Base-by-base conservation (phyloP, 306 rosid species). In the Acmispon strigosus region DNA sequence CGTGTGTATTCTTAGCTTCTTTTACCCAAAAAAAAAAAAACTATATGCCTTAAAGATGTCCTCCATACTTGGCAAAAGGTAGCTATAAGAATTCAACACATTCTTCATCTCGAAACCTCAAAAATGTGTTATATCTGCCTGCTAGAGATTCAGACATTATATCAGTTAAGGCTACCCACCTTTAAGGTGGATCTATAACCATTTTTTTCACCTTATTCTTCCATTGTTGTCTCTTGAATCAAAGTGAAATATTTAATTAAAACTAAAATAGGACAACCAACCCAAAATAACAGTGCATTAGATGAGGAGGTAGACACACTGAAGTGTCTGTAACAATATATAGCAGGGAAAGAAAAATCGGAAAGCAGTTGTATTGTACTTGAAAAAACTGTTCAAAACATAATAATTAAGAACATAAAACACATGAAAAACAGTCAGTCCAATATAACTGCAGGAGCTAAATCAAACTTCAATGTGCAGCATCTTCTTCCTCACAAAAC, bases 401-500 rank as follows among this genome's bases (percentile, higher is more conserved):
- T 45, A 53, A 77, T 63, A 32, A 32, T 32, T 32, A 75, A 47
- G 50, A 77, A 81, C 37, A 74, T 43, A 62, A 62, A 71, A 69
- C 67, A 80, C 51, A 62, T 42, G 66, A 56, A 60, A 10, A 76
- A 50, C 64, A 84, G 76, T 78, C 50, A 68, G 79, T 44, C 15
- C 75, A 76, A 74, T 74, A 68, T 39, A 58, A 49, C 22, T 75
- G 58, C 62, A 17, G 66, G 45, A 44, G 60, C 70, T 18, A 52
- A 36, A 34, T 37, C 24, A 69, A 58, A 64, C 52, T 66, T 77
- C 73, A 94, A 63, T 89, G 99, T 37, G 86, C 82, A 39, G 94
- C 97, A 84, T 91, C 89, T 78, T 94, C 96, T 81, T 94, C 96
- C 71, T 91, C 90, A 16, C 96, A 89, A 69, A 86, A 82, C 57